A percentile compares a stretch with the other conserved stretches of the same genome.
Conservation (phyloP, 1,284 basidiomycete genomes). For the Irpex sp. region DNA sequence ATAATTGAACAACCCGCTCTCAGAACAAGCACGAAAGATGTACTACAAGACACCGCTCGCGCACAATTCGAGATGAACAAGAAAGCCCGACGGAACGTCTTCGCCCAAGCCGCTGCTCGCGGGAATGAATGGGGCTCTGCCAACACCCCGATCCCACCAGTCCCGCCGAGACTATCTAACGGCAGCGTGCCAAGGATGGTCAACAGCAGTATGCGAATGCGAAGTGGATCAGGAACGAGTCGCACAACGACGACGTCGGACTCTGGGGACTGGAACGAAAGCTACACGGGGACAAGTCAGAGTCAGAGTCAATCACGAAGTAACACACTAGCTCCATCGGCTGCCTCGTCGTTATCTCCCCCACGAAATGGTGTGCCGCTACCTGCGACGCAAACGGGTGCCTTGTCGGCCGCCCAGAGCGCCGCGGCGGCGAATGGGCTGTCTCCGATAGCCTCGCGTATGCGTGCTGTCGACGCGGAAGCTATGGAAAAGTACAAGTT, state of each 20-base stretch:
- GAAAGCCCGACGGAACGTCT: slow-evolving; percentile 60
- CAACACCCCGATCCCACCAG: slow-evolving; percentile 25
- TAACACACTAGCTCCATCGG: slow-evolving; percentile 34
- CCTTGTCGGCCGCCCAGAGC: slow-evolving; percentile 26
- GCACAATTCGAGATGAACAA: slow-evolving; percentile 72
- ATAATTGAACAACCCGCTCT: slow-evolving; percentile 19
- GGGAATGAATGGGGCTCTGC: slow-evolving; percentile 51
- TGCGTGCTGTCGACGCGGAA: slow-evolving; percentile 75
- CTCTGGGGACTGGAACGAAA: slow-evolving; percentile 52
- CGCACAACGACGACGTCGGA: slow-evolving; percentile 69
- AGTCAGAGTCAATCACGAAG: slow-evolving; percentile 18
- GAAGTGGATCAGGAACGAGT: slow-evolving; percentile 77
- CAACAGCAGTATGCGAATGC: slow-evolving; percentile 44
- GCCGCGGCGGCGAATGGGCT: slow-evolving; percentile 39
- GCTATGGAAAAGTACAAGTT: slow-evolving; percentile 79
- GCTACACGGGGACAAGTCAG: slow-evolving; percentile 23
- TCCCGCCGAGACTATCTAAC: slow-evolving; percentile 16
- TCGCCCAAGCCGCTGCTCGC: slow-evolving; percentile 60
- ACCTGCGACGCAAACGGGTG: slow-evolving; percentile 28
- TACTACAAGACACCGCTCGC: slow-evolving; percentile 71
- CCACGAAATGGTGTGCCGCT: slow-evolving; percentile 23
- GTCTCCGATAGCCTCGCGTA: slow-evolving; percentile 69
- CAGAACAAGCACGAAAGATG: slow-evolving; percentile 68
- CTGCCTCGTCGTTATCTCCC: slow-evolving; percentile 26
- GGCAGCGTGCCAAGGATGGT: slow-evolving; percentile 24